Base-by-base conservation (phyloP, 2,329 filamentous ascomycete species). In the Exophiala spinifera region DNA sequence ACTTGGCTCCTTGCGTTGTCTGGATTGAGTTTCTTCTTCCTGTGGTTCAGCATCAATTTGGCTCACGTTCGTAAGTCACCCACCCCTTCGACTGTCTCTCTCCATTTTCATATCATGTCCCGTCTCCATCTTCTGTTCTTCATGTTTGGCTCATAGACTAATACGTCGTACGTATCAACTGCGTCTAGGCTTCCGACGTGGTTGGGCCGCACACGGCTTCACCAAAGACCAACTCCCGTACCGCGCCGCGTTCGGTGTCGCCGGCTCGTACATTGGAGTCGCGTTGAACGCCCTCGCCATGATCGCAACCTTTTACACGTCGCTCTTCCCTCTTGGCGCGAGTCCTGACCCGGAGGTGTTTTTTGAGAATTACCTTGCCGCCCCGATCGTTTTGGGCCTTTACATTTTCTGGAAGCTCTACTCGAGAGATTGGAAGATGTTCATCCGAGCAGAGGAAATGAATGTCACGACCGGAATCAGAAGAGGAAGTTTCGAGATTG, bases 251-350 rank as follows among this genome's bases (percentile, higher is more conserved):
- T 82, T 88, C 4, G 91, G 91, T 56, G 75, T 94, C 10, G 62
- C 80, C 10, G 92, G 91, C 10, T 95, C 89, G 1, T 96, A 86
- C 78, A 59, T 94, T 23, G 92, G 92, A 25, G 78, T 96, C 52
- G 61, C 76, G 19, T 82, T 95, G 69, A 96, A 96, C 72, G 53
- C 79, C 15, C 72, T 92, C 31, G 85, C 96, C 31, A 79, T 96
- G 28, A 69, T 88, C 44, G 89, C 89, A 1, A 91, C 96, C 68
- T 92, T 95, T 75, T 96, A 91, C 88, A 86, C 88, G 45, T 89
- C 88, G 19, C 84, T 88, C 3, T 91, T 86, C 68, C 91, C 91
- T 2, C 79, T 94, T 42, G 80, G 76, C 20, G 44, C 23, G 1
- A 36, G 15, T 13, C 69, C 67, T 39, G 69, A 70, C 37, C 74